phyloP scores from a whole-genome alignment of 192 early-diverging fungal genomes.

The Podila epicladia region DNA sequence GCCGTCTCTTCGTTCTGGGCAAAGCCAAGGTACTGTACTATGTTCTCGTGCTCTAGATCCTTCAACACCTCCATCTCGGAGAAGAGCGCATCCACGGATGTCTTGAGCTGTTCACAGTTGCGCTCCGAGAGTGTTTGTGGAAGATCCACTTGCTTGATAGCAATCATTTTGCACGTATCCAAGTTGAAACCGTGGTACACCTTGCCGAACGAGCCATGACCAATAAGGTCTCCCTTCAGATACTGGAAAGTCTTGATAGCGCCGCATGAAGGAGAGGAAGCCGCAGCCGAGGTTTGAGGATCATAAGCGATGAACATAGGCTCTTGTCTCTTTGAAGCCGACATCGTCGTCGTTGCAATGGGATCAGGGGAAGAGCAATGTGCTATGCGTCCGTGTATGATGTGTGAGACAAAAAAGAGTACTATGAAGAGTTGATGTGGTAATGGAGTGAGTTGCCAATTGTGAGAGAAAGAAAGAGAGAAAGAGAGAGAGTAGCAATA shows the following conservation, averaged over 20 bases:
- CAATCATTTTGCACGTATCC: constrained; percentile 79
- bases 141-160: constrained; percentile 84
- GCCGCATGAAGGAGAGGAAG: no score
- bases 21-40: constrained; percentile 93
- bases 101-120: constrained; percentile 53
- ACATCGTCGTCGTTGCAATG: no score
- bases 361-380: no score
- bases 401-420: no score
- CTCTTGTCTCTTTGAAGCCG: no score
- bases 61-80: constrained; percentile 79
- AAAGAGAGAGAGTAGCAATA: no score
- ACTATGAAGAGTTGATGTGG: no score
- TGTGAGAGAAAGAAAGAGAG: no score
- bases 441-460: no score
- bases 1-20: constrained; percentile 69
- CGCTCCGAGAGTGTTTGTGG: constrained; percentile 60
- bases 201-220: constrained; percentile 84
- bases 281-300: no score
- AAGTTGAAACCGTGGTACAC: constrained; percentile 82
- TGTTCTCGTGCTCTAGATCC: constrained; percentile 87
- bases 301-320: no score
- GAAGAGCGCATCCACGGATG: constrained; percentile 67
- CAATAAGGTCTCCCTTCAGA: constrained; percentile 82
- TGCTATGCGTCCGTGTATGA: no score
- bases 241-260: constrained; percentile 67